A percentile compares a stretch with the other conserved stretches of the same genome.
phyloP scores from a whole-genome alignment of 208 protist species.

The Trypanosoma scelopori region DNA sequence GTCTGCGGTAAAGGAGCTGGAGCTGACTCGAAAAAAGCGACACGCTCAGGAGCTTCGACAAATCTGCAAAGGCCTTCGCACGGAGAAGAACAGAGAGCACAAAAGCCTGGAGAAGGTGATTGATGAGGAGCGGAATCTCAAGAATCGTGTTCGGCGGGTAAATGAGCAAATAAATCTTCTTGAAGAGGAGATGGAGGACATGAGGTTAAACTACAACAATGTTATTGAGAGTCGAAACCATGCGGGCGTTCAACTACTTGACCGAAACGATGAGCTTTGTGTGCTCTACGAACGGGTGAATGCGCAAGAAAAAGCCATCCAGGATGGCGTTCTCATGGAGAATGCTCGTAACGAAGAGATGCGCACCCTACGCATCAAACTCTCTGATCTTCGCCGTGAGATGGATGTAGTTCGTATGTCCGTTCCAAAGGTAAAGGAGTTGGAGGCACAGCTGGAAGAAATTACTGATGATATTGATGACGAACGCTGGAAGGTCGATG shows the following conservation, averaged over 20 bases:
- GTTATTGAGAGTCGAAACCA: conserved; percentile 92
- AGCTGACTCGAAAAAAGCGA: conserved; percentile 78
- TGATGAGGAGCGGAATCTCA: conserved; percentile 76
- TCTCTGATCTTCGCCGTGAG: conserved; percentile 80
- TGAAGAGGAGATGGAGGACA: conserved; percentile 86
- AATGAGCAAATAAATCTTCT: conserved; percentile 88
- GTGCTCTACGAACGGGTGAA: conserved; percentile 94
- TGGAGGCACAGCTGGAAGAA: conserved; percentile 76
- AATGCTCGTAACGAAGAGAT: conserved; percentile 79
- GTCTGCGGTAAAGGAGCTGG: conserved; percentile 85
- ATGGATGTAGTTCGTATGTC: conserved; percentile 72
- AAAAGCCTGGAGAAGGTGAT: conserved; percentile 58
- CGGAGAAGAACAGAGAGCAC: conserved; percentile 85
- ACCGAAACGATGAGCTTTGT: conserved; percentile 95
- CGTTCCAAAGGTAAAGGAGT: conserved; percentile 82
- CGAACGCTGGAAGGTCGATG: conserved; percentile 76
- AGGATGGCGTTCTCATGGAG: conserved; percentile 82
- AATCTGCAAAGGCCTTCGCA: conserved; percentile 65
- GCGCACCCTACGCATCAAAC: conserved; percentile 57
- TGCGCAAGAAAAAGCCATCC: conserved; percentile 90
- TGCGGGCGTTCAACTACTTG: conserved; percentile 95
- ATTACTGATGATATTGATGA: conserved; percentile 84
- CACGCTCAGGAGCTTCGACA: conserved; percentile 75
- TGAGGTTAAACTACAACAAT: conserved; percentile 84
- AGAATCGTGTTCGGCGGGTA: conserved; percentile 89